These are phyloP conservation scores for Blepharisma undulans DNA, from an alignment of 169 alveolate genomes.

Conservation along the genomic window DNA sequence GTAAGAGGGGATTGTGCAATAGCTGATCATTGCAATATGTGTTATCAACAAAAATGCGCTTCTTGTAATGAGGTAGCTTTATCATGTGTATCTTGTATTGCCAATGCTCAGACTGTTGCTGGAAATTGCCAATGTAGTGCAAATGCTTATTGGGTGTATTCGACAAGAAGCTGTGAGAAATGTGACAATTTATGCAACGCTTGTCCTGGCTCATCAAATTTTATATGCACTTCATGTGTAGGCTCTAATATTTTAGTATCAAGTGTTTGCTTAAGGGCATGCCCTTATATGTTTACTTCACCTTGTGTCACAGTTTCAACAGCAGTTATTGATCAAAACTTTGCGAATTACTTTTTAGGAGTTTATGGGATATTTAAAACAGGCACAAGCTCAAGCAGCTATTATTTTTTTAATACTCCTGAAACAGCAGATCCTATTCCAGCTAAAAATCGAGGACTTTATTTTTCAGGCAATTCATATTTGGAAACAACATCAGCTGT, in stretches of 20 bases:
- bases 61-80: neutral
- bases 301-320: too few relatives aligned
- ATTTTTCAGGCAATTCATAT: too few relatives aligned
- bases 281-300: neutral
- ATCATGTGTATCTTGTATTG: neutral
- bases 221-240: neutral
- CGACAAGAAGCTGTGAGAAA: neutral
- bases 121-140: too few relatives aligned
- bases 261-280: neutral
- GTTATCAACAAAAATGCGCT: neutral
- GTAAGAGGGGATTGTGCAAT: neutral
- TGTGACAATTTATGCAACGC: neutral
- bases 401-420: neutral
- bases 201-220: neutral
- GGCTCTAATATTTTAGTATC: neutral
- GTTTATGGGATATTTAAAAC: neutral
- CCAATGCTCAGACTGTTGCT: neutral
- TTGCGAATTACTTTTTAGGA: neutral
- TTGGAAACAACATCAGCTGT: neutral
- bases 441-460: neutral
- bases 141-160: neutral
- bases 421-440: conserved; percentile 23
- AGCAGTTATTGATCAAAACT: too few relatives aligned
- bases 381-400: neutral
- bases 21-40: neutral